These are phyloP conservation scores for Pontederia paniculata DNA, from an alignment of 176 grass and related monocot genomes.

Conservation along the genomic window DNA sequence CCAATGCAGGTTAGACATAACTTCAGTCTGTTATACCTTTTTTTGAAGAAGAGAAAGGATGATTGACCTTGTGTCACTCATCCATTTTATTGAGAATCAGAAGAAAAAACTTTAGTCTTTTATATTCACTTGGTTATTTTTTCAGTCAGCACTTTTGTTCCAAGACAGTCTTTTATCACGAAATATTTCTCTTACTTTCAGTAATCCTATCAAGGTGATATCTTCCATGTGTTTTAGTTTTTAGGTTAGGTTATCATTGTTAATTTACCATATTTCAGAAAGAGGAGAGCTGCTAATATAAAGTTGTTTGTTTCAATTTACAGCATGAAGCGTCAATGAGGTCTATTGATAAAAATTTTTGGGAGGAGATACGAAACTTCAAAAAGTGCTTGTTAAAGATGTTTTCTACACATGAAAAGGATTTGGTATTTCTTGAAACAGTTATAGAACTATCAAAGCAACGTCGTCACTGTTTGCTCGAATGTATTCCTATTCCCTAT, in stretches of 20 bases:
- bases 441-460: slow-evolving; percentile 60
- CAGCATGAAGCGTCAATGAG: slow-evolving; percentile 79
- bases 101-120: slow-evolving; percentile 10
- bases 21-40: not conserved
- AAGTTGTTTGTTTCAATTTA: slow-evolving; percentile 1
- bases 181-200: too few relatives aligned
- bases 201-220: too few relatives aligned
- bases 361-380: slow-evolving; percentile 93
- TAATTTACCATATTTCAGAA: not conserved
- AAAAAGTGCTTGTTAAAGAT: slow-evolving; percentile 89
- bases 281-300: not conserved
- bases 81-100: too few relatives aligned
- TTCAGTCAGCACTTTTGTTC: too few relatives aligned
- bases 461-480: slow-evolving; percentile 68
- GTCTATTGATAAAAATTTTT: slow-evolving; percentile 71
- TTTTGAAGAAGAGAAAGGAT: slow-evolving; percentile 1
- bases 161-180: too few relatives aligned
- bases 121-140: too few relatives aligned
- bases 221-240: not conserved
- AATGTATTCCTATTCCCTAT: slow-evolving; percentile 71
- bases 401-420: slow-evolving; percentile 70
- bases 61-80: too few relatives aligned
- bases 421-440: slow-evolving; percentile 79
- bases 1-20: slow-evolving; percentile 64
- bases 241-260: not conserved